Evolutionary conservation across 768 basidiomycete species (phyloP), one percentile per base, ranked within the genome.

Genomic region (Aureoboletus auriporus): DNA sequence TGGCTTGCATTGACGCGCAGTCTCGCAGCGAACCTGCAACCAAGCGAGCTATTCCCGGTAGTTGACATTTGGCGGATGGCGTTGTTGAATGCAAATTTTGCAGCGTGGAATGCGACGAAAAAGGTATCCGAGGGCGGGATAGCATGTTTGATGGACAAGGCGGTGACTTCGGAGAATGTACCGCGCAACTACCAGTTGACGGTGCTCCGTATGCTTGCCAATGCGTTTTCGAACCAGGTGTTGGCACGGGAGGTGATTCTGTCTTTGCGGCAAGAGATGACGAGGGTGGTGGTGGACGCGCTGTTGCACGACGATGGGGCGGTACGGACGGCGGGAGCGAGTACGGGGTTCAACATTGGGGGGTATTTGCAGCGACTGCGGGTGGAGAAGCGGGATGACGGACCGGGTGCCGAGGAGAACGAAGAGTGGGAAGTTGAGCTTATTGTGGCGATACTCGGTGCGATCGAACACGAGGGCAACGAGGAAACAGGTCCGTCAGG

Each of bases 391-490:
- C 58, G 55, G 17, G 60, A 62, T 34, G 65, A 62, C 27, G 60
- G 51, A n/a, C 67, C 65, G 3, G 73, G 72, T 26, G 71, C 69
- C 13, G 71, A 70, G 35, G 82, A 79, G 44, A 80, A 82, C 46
- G 89, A 77, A 16, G 93, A 93, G 46, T 94, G 90, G 89, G 83
- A 91, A 59, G 73, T 88, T 0, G 94, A 96, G 70, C 67, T 95
- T 29, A 72, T 84, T 2, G 89, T 85, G 58, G 94, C 89, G 1
- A 60, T 96, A n/a, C 63, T 93, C 0, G 89, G 92, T 64, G 89
- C 87, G 14, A 59, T 95, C 16, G 75, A 74, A 43, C 76, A 77
- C 53, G 92, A 95, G 53, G 68, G 71, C 46, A 88, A 75, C 54
- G 88, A 90, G 64, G 93, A 94, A 61, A 82, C 90, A 57, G 83